Conservation (phyloP, 345 rosid species). For the Geranium brycei region DNA sequence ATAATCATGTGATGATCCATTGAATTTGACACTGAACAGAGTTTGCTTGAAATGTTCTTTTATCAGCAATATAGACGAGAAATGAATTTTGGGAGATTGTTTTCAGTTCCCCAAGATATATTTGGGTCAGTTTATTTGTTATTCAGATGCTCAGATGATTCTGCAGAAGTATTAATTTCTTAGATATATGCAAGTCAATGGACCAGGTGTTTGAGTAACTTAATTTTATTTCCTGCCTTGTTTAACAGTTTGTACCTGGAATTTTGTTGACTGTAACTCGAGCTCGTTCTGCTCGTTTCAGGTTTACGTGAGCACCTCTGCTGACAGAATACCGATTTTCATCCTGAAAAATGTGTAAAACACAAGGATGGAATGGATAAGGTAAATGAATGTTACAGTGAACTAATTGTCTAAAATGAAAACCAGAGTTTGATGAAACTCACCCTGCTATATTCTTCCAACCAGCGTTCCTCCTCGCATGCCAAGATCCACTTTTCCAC, state of each 20-base stretch:
- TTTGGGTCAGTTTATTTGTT: no score
- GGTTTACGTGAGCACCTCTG: constrained; percentile 84
- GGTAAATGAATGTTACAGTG: background rate
- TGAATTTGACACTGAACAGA: no score
- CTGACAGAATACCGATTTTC: constrained; percentile 85
- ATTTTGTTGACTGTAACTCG: constrained; percentile 72
- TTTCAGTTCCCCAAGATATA: no score
- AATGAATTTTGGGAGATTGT: no score
- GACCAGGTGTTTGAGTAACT: background rate
- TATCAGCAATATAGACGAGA: no score
- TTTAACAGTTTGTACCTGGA: constrained; percentile 34
- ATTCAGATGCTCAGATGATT: no score
- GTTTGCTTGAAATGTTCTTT: no score
- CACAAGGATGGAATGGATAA: background rate
- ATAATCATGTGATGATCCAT: no score
- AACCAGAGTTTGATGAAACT: constrained; percentile 8
- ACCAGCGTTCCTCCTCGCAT: constrained; percentile 24
- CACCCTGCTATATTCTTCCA: constrained; percentile 94
- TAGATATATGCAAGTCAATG: constrained; percentile 4
- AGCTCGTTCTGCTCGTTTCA: constrained; percentile 87
- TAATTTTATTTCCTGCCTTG: background rate
- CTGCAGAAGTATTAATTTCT: background rate
- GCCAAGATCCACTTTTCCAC: constrained; percentile 25
- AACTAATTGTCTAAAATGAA: background rate
- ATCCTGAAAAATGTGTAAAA: constrained; percentile 40